Evolutionary conservation across 352 stramenopile genomes (phyloP), one percentile per base, ranked within the genome.

Genomic region (Phytophthora palmivora): DNA sequence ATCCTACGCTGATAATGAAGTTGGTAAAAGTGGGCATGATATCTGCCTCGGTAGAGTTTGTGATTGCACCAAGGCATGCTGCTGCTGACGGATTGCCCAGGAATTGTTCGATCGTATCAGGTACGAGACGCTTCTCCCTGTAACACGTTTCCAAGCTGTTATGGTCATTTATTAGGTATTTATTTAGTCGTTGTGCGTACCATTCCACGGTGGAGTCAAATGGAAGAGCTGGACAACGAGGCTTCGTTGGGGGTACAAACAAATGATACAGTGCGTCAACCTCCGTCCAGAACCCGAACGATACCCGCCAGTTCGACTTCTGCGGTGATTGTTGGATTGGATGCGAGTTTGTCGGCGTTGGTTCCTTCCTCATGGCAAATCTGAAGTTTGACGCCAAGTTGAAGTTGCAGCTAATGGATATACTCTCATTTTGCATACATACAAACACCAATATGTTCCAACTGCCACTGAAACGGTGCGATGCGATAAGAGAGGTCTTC

Each of bases 1-100:
- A 58, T 34, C 67, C 22, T 43, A 91, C 82, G 15, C 78, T 86
- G 56, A 94, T 76, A 53, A 92, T 76, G 52, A 86, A 86, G 55
- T 94, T 94, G 45, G 71, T 78, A 6, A 70, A 60, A 3, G 30
- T 37, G 6, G 26, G 14, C n/a, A 6, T 19, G 42, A 21, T 39
- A 33, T 52, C 53, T 2, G 7, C 22, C 6, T 58, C 66, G 18
- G 78, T 59, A 38, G 76, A 77, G 45, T 78, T 81, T 15, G 57
- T 69, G 5, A 75, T 50, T 3, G 52, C 26, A 2, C 51, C 47
- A 18, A 94, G 48, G 5, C 67, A 55, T 9, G 67, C 54, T 0
- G 67, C 43, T 15, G 79, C 81, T 11, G 42, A 30, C 0, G 67
- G 51, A 39, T 91, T 90, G 2, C 79, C 79, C 0, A 94, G 60